Conservation (phyloP, 495 filamentous ascomycete species). For the Aspergillus cristatus region DNA sequence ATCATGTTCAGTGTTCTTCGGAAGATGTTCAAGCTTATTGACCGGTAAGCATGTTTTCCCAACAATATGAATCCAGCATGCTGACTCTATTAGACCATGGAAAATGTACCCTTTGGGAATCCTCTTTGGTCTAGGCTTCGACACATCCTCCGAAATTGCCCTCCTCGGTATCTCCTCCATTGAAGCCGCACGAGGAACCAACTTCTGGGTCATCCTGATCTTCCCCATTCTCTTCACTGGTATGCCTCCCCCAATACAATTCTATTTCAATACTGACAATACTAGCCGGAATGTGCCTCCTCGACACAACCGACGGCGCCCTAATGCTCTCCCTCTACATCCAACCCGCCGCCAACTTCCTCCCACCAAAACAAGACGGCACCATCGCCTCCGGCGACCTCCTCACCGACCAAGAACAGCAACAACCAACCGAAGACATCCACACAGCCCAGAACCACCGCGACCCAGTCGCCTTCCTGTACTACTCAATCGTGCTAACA, state of each 20-base stretch:
- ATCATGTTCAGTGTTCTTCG: conserved; percentile 63
- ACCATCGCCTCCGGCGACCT: conserved; percentile 7
- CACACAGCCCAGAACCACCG: conserved; percentile 29
- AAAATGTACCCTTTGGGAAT: conserved; percentile 93
- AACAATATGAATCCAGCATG: background rate
- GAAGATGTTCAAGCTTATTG: conserved; percentile 71
- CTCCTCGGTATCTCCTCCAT: conserved; percentile 83
- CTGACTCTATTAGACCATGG: conserved; percentile 53
- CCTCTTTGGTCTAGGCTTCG: conserved; percentile 89
- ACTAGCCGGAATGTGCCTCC: conserved; percentile 76
- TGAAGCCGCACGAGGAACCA: conserved; percentile 74
- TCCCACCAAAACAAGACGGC: conserved; percentile 21
- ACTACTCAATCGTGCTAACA: conserved; percentile 89
- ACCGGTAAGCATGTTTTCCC: conserved; percentile 37
- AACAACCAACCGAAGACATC: background rate
- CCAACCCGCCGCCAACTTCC: conserved; percentile 41
- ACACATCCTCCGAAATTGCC: conserved; percentile 91
- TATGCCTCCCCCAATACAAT: conserved; percentile 19
- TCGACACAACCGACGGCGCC: conserved; percentile 85
- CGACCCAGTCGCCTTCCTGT: conserved; percentile 78
- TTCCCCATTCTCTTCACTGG: conserved; percentile 87
- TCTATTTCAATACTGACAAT: background rate
- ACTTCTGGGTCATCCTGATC: conserved; percentile 89
- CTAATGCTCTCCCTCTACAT: conserved; percentile 95
- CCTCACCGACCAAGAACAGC: background rate